Conservation (phyloP, 371 early-diverging fungal genomes). For the Ecytonucleospora hepatopenaei region DNA sequence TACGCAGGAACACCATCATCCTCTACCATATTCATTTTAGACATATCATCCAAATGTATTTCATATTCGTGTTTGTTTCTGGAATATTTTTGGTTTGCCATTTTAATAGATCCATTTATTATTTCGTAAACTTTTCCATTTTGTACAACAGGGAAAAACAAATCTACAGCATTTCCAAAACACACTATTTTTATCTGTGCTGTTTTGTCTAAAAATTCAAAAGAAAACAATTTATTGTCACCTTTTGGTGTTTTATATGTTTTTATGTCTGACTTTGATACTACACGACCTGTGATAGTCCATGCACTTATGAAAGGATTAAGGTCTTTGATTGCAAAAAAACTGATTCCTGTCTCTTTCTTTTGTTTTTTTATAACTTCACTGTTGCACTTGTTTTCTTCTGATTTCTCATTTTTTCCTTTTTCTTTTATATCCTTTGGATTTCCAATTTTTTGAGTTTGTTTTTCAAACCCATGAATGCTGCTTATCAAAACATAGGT, state of each 20-base stretch:
- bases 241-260: conserved; percentile 41
- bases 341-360: conserved; percentile 12
- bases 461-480: conserved; percentile 25
- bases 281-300: conserved; percentile 47
- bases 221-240: conserved; percentile 49
- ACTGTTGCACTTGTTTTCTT: background rate
- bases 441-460: conserved; percentile 32
- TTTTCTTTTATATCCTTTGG: conserved; percentile 20
- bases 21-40: conserved; percentile 15
- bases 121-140: conserved; percentile 40
- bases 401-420: background rate
- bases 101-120: conserved; percentile 48
- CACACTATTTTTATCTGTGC: conserved; percentile 43
- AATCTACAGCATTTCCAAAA: conserved; percentile 50
- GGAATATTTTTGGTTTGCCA: conserved; percentile 48
- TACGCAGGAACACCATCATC: conserved; percentile 26
- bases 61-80: conserved; percentile 49
- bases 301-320: conserved; percentile 48
- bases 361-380: conserved; percentile 12
- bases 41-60: conserved; percentile 47
- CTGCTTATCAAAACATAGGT: conserved; percentile 39
- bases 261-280: conserved; percentile 45
- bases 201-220: conserved; percentile 44
- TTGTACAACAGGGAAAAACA: conserved; percentile 46
- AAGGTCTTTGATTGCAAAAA: conserved; percentile 37